These are phyloP conservation scores for Halenospora varia DNA, from an alignment of 495 filamentous ascomycete genomes.

Conservation along the genomic window DNA sequence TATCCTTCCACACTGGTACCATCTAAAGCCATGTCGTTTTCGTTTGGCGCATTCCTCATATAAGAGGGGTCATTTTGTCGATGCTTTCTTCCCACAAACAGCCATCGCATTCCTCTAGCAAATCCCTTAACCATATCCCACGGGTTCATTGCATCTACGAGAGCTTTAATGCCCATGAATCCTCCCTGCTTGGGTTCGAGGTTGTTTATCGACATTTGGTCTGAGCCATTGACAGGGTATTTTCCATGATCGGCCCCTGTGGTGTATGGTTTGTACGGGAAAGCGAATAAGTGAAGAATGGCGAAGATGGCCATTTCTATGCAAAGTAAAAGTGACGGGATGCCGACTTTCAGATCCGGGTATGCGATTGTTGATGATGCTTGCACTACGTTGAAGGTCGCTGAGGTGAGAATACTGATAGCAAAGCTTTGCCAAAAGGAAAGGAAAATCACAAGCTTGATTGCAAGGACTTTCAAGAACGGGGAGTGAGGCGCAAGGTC, in stretches of 20 bases:
- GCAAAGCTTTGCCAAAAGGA: slow-evolving; percentile 85
- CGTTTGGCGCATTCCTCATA: slow-evolving; percentile 20
- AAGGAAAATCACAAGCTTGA: slow-evolving; percentile 92
- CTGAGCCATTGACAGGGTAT: slow-evolving; percentile 31
- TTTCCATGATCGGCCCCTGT: slow-evolving; percentile 31
- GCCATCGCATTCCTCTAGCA: slow-evolving; percentile 74
- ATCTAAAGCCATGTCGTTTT: slow-evolving; percentile 31
- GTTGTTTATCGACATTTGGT: slow-evolving; percentile 49
- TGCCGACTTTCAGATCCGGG: slow-evolving; percentile 75
- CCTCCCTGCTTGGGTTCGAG: slow-evolving; percentile 46
- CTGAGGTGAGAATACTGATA: slow-evolving; percentile 65
- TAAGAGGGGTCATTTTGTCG: slow-evolving; percentile 44
- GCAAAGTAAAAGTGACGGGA: slow-evolving; percentile 74
- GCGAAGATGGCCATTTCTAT: slow-evolving; percentile 87
- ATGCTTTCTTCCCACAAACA: slow-evolving; percentile 65
- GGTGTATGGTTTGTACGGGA: slow-evolving; percentile 68
- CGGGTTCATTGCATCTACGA: slow-evolving; percentile 73
- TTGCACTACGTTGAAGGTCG: slow-evolving; percentile 54
- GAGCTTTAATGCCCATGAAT: slow-evolving; percentile 54
- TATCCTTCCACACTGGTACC: slow-evolving; percentile 21
- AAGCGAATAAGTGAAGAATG: slow-evolving; percentile 78
- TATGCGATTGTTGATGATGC: slow-evolving; percentile 56
- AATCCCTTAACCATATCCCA: slow-evolving; percentile 81
- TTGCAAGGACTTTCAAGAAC: slow-evolving; percentile 80
- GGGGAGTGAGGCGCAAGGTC: slow-evolving; percentile 68